A percentile compares a stretch with the other conserved stretches of the same genome.
Conservation (phyloP, 176 grass and related monocot genomes). For the Avena sativa region DNA sequence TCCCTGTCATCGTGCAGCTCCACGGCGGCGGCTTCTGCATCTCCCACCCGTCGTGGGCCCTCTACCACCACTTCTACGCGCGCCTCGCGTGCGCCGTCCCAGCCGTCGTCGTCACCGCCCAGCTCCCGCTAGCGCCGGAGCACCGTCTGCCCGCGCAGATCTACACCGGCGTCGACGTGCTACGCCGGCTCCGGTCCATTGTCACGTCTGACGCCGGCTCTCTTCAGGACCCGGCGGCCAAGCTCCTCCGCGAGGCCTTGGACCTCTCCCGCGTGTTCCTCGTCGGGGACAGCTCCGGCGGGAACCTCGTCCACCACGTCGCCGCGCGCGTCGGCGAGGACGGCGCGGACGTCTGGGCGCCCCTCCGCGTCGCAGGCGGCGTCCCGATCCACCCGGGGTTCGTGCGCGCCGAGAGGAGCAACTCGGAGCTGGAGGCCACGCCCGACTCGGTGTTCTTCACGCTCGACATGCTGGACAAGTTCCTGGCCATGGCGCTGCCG, state of each 20-base stretch:
- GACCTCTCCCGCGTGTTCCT: constrained; percentile 81
- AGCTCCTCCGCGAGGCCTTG: constrained; percentile 41
- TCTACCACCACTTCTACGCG: constrained; percentile 88
- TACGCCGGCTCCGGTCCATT: constrained; percentile 59
- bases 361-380: constrained; percentile 66
- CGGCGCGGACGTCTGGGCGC: constrained; percentile 39
- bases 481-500: constrained; percentile 44
- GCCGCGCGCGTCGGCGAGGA: constrained; percentile 45
- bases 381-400: constrained; percentile 80
- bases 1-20: constrained; percentile 70
- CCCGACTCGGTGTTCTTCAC: constrained; percentile 79
- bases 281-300: constrained; percentile 90
- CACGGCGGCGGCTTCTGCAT: constrained; percentile 93
- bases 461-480: constrained; percentile 86
- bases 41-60: constrained; percentile 64
- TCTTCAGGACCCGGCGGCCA: constrained; percentile 28
- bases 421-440: constrained; percentile 62
- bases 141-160: constrained; percentile 63
- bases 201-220: neutral
- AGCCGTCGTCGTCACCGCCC: constrained; percentile 57
- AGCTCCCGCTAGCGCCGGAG: constrained; percentile 75
- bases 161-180: constrained; percentile 53
- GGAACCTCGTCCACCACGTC: constrained; percentile 71
- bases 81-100: constrained; percentile 57
- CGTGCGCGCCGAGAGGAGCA: constrained; percentile 71